Evolutionary conservation across 441 rosid genomes (phyloP).

Genomic region (Kokia cookei): DNA sequence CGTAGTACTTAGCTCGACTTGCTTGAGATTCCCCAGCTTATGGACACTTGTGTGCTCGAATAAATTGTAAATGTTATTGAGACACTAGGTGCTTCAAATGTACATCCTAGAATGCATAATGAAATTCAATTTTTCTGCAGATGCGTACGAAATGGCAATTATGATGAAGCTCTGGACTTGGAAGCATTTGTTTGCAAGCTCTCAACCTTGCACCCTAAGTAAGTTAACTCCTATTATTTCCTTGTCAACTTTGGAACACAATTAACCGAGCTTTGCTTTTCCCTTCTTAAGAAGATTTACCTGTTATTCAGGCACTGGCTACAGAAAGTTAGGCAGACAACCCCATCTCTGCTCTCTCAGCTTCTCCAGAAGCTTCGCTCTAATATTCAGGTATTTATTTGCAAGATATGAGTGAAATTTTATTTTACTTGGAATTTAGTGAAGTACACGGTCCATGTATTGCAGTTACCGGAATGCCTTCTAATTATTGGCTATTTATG

Average conservation of each 20-base stretch:
- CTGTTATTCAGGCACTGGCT: conserved; percentile 86
- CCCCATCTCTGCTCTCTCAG: conserved; percentile 93
- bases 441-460: conserved; percentile 18
- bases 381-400: conserved; percentile 67
- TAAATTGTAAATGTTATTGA: neutral
- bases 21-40: conserved; percentile 98
- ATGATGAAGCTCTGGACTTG: conserved; percentile 91
- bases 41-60: conserved; percentile 82
- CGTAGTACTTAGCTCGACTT: conserved; percentile 91
- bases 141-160: conserved; percentile 92
- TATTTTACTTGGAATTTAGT: conserved; percentile 7
- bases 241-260: conserved; percentile 10
- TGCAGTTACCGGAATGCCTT: conserved; percentile 91
- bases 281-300: conserved; percentile 43
- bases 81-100: neutral
- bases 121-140: conserved; percentile 33
- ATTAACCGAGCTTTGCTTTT: conserved; percentile 13
- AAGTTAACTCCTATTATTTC: conserved; percentile 28
- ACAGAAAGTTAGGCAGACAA: conserved; percentile 87
- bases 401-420: neutral
- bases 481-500: conserved; percentile 89
- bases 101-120: neutral
- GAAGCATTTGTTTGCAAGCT: conserved; percentile 90
- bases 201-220: conserved; percentile 95
- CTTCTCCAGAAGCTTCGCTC: conserved; percentile 88